These are phyloP conservation scores for Hyaloscypha hepaticicola DNA, from an alignment of 495 filamentous ascomycete species.

Conservation along the genomic window DNA sequence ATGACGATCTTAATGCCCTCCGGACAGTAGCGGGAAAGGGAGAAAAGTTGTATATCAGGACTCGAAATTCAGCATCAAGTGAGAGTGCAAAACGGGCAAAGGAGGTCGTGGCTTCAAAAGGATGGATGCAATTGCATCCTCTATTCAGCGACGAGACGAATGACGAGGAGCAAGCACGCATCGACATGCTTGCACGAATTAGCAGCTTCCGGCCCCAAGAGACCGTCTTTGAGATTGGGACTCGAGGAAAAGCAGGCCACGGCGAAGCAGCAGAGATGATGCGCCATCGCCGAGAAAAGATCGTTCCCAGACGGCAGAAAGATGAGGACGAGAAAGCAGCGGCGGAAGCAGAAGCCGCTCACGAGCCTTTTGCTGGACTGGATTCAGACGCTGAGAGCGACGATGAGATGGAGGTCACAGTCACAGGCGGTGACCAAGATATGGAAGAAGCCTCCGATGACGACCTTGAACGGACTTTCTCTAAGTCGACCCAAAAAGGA, in stretches of 20 bases:
- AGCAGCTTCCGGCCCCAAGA: conserved; percentile 85
- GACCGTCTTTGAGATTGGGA: conserved; percentile 91
- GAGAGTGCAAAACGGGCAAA: conserved; percentile 86
- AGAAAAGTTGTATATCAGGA: conserved; percentile 88
- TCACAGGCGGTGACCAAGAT: conserved; percentile 38
- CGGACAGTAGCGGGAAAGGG: conserved; percentile 77
- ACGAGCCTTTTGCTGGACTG: conserved; percentile 33
- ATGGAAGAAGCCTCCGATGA: conserved; percentile 68
- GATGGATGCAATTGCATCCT: conserved; percentile 68
- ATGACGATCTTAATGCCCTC: conserved; percentile 68
- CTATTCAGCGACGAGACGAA: conserved; percentile 71
- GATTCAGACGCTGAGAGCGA: conserved; percentile 42
- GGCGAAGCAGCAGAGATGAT: conserved; percentile 79
- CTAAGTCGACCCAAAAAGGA: conserved; percentile 48
- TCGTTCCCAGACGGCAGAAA: conserved; percentile 44
- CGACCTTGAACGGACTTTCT: conserved; percentile 83
- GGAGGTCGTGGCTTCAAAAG: conserved; percentile 63
- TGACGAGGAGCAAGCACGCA: conserved; percentile 64
- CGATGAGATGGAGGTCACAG: conserved; percentile 39
- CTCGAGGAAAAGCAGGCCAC: conserved; percentile 57
- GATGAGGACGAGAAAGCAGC: conserved; percentile 36
- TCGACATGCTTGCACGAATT: conserved; percentile 81
- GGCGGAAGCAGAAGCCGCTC: conserved; percentile 34
- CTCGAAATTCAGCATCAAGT: conserved; percentile 80
- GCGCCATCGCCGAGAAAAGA: conserved; percentile 62